Evolutionary conservation across 73 alveolate genomes (phyloP), one percentile per base, ranked within the genome.

Genomic region (Paramecium tetraurelia): DNA sequence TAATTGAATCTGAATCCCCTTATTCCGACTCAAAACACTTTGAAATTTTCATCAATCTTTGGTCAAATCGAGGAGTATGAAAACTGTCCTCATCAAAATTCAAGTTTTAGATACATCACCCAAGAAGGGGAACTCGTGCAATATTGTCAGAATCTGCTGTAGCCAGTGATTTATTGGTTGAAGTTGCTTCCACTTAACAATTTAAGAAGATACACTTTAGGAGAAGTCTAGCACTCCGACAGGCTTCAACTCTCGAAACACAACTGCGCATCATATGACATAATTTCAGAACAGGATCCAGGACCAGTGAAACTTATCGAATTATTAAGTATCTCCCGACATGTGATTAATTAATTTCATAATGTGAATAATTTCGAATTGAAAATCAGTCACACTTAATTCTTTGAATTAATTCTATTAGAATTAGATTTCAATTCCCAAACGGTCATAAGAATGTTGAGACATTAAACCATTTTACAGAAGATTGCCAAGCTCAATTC

Each of bases 261-360:
- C 14, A 24, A 46, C 16, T 80, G 90, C 43, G 70, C 72, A 80
- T 44, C 76, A 21, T 80, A 80, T 80, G 75, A 80, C 1, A 80
- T 80, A 5, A 53, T 53, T 10, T 44, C 31, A 44, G 38, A 24
- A 22, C 58, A 44, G n/a, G 11, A 40, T 44, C 48, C 46, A 20
- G 16, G 5, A 20, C 20, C 33, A 44, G 9, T 3, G 10, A 44
- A 10, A 80, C 21, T 14, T 44, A 14, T 40, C 1, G 90, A 80
- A 24, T 80, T 80, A 24, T 44, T 80, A 18, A 31, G 46, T 20
- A 80, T 80, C 3, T 41, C 76, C 6, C 12, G 43, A 35, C 77
- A 80, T 48, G 75, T 80, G 33, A 44, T 80, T 5, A 43, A 80
- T 41, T 48, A 43, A 80, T 44, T 41, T 22, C 16, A 24, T 11